Evolutionary conservation across 345 rosid genomes (phyloP), one percentile per base, ranked within the genome.

Genomic region (Linum usitatissimum): DNA sequence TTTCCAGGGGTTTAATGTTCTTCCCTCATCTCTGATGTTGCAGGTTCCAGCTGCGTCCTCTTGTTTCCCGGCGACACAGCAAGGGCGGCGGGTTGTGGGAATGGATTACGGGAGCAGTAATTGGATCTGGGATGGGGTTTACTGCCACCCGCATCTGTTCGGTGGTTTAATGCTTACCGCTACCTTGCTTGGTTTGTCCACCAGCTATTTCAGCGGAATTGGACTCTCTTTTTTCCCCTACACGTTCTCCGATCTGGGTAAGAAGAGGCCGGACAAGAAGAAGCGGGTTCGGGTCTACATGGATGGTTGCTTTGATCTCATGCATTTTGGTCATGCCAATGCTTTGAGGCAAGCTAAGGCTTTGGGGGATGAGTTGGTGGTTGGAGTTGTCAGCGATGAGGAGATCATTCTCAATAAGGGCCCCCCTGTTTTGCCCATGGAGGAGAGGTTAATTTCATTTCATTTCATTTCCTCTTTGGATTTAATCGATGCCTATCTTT

Each of bases 251-350:
- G 81, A 78, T 68, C 70, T 53, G 34, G 84, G 81, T 48, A 55
- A 74, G 30, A 79, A 63, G 62, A 76, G 56, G 67, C 18, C 54
- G 2, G 77, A 80, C 57, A 84, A 75, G 53, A 62, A 66, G 74
- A 88, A 76, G 79, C 81, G 72, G 0, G 68, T 86, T 18, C 88
- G 98, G 15, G 98, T 91, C 59, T 91, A 86, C 86, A 91, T 91
- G 98, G 98, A 91, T 64, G 98, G 98, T 60, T 88, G 98, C 78
- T 91, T 91, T 76, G 96, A 91, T 74, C 86, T 91, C 70, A 91
- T 91, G 98, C 98, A 91, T 83, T 88, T 84, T 57, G 98, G 98
- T 9, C 98, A 91, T 67, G 90, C 91, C 65, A 88, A 91, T 70
- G 98, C 96, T 1, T 63, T 91, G 71, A 76, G 96, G 40, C 96